A percentile compares a stretch with the other conserved stretches of the same genome.
These are phyloP conservation scores for Salix koriyanagi DNA, from an alignment of 345 rosid species.

Conservation along the genomic window DNA sequence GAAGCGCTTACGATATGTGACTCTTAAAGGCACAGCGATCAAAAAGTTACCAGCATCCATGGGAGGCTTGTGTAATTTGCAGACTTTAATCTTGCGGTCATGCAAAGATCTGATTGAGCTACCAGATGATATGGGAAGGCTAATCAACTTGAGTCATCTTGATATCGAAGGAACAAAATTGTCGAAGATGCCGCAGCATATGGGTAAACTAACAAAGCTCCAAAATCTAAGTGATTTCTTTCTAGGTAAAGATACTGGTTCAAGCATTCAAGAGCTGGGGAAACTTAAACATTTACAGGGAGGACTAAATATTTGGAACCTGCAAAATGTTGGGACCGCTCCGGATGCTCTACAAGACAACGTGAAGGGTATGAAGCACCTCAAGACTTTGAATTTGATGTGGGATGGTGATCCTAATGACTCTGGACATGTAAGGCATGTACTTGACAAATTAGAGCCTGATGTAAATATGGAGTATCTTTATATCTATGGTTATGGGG, in stretches of 20 bases:
- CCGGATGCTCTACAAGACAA: not conserved
- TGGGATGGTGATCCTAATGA: not conserved
- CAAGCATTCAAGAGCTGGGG: not conserved
- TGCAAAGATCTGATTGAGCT: slow-evolving; percentile 33
- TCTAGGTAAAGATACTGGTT: not conserved
- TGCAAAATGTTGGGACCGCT: not conserved
- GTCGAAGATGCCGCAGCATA: not conserved
- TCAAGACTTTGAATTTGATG: not conserved
- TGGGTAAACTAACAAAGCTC: slow-evolving; percentile 1
- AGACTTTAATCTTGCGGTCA: slow-evolving; percentile 29
- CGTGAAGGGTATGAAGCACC: not conserved
- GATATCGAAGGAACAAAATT: slow-evolving; percentile 26
- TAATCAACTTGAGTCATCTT: slow-evolving; percentile 26
- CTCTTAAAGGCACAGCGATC: slow-evolving; percentile 28
- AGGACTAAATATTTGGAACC: not conserved
- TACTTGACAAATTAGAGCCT: slow-evolving; percentile 1
- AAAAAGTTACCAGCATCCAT: slow-evolving; percentile 27
- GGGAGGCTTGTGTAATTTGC: slow-evolving; percentile 28
- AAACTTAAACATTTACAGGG: not conserved
- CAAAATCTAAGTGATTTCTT: not conserved
- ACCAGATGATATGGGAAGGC: slow-evolving; percentile 26
- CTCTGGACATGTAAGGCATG: not conserved
- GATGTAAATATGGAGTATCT: not conserved
- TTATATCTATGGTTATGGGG: not conserved
- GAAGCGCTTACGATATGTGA: slow-evolving; percentile 19